Percentiles rank a stretch among this genome's conserved stretches.
phyloP scores from a whole-genome alignment of 306 rosid genomes.

The Prinsepia uniflora region DNA sequence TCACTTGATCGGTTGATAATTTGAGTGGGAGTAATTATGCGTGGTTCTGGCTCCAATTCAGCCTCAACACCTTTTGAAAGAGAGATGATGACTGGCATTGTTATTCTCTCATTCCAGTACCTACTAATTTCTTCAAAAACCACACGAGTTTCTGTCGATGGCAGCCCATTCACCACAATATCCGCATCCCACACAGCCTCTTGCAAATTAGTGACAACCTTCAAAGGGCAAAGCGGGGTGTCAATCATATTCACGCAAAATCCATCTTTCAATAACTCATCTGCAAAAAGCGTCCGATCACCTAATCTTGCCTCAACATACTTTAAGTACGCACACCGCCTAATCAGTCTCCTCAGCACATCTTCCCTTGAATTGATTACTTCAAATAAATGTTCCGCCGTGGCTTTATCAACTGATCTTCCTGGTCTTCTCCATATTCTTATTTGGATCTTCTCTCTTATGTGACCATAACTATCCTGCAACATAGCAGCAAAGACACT shows the following conservation, averaged over 20 bases:
- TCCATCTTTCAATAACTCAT: slow-evolving; percentile 93
- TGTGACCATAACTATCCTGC: slow-evolving; percentile 73
- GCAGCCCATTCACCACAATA: slow-evolving; percentile 81
- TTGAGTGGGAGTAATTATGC: slow-evolving; percentile 81
- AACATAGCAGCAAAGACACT: slow-evolving; percentile 86
- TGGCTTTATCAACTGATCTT: slow-evolving; percentile 68
- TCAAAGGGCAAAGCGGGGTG: slow-evolving; percentile 87
- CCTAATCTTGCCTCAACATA: slow-evolving; percentile 91
- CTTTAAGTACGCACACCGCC: slow-evolving; percentile 90
- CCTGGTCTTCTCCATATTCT: slow-evolving; percentile 93
- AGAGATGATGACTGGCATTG: slow-evolving; percentile 71
- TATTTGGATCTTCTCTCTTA: slow-evolving; percentile 63
- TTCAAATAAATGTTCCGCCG: slow-evolving; percentile 80
- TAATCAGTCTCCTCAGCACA: slow-evolving; percentile 79
- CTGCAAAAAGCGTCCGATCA: slow-evolving; percentile 70
- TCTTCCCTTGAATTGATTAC: slow-evolving; percentile 93
- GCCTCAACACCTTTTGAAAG: slow-evolving; percentile 95
- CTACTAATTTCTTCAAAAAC: slow-evolving; percentile 74
- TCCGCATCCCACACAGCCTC: slow-evolving; percentile 99
- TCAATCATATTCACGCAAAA: slow-evolving; percentile 92
- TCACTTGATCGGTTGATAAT: slow-evolving; percentile 87
- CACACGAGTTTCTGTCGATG: slow-evolving; percentile 72
- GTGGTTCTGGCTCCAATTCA: slow-evolving; percentile 71
- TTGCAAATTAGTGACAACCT: slow-evolving; percentile 92
- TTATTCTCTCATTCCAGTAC: slow-evolving; percentile 90